These are phyloP conservation scores for Chlorella variabilis DNA, from an alignment of 163 green algal genomes.

Conservation along the genomic window DNA sequence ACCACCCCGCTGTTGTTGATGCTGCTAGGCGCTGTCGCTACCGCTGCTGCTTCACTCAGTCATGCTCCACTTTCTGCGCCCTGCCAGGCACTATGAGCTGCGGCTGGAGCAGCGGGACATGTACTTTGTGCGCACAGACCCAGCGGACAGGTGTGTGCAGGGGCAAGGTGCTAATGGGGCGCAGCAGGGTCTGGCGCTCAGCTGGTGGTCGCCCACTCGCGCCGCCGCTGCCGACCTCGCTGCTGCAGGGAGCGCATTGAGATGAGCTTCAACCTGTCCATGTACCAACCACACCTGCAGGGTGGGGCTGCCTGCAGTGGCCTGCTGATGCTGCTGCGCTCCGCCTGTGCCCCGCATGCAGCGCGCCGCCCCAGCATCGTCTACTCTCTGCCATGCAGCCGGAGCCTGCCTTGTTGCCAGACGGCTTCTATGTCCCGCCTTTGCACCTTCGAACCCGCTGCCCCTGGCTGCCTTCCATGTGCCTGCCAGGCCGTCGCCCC, in stretches of 20 bases:
- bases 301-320: no score
- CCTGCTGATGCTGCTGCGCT: no score
- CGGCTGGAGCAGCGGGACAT: conserved; percentile 40
- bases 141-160: conserved; percentile 5
- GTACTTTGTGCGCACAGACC: conserved; percentile 77
- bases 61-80: not conserved
- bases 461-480: no score
- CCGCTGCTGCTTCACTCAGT: no score
- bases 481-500: not conserved
- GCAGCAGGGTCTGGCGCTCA: no score
- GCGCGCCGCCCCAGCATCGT: no score
- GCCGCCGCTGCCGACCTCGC: not conserved
- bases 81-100: conserved; percentile 26
- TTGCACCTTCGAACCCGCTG: no score
- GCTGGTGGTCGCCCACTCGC: not conserved
- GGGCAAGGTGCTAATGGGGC: not conserved
- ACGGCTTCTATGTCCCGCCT: no score
- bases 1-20: not conserved
- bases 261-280: conserved; percentile 77
- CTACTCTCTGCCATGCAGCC: no score
- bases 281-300: conserved; percentile 75
- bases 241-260: conserved; percentile 61
- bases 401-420: no score
- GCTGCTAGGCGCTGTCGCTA: not conserved
- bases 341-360: no score